Conservation (phyloP, 75 land plant species). For the Azolla pinnata region DNA sequence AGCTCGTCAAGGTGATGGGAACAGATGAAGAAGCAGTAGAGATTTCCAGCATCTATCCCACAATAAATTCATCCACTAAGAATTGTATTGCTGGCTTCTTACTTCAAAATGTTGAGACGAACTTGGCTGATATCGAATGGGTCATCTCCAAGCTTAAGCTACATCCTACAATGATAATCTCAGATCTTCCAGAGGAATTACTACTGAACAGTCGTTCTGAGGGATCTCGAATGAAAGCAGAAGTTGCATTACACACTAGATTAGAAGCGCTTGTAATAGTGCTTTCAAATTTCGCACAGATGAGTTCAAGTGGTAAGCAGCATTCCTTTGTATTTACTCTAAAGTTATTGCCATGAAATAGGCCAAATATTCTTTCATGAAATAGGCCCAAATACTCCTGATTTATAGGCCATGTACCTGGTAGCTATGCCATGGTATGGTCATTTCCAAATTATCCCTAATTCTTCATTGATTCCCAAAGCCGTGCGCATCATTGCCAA, state of each 20-base stretch:
- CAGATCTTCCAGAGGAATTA: background rate
- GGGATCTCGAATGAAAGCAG: constrained; percentile 21
- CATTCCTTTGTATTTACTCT: background rate
- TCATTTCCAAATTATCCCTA: no score
- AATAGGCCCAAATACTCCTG: no score
- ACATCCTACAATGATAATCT: constrained; percentile 1
- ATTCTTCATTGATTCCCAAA: no score
- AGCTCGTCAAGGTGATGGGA: constrained; percentile 51
- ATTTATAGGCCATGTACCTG: no score
- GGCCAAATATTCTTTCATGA: no score
- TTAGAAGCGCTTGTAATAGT: constrained; percentile 49
- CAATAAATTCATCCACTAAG: constrained; percentile 49
- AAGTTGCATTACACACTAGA: constrained; percentile 46
- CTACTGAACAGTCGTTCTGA: background rate
- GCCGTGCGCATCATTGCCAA: no score
- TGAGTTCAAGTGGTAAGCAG: constrained; percentile 57
- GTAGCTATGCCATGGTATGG: no score
- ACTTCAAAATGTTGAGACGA: constrained; percentile 40
- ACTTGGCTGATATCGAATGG: constrained; percentile 58
- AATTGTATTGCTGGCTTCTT: constrained; percentile 37
- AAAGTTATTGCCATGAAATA: no score
- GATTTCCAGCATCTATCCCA: constrained; percentile 35
- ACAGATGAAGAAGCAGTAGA: constrained; percentile 43
- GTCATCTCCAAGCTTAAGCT: constrained; percentile 44
- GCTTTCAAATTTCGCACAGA: constrained; percentile 49